A percentile compares a stretch with the other conserved stretches of the same genome.
Evolutionary conservation across 768 basidiomycete genomes (phyloP).

Genomic region (Butyriboletus loyo): DNA sequence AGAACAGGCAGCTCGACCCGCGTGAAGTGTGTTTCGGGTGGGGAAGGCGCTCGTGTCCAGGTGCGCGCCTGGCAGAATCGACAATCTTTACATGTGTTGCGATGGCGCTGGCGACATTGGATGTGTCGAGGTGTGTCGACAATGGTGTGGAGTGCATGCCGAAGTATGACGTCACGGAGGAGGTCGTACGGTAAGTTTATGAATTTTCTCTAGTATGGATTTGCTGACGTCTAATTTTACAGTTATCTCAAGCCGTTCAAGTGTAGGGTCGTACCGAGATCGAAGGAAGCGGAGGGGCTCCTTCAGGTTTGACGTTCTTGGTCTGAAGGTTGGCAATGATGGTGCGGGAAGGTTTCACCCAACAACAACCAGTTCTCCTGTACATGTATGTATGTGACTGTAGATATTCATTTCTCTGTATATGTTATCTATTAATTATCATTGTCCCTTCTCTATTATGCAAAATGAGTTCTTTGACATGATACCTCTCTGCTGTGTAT

Average conservation of each 20-base stretch:
- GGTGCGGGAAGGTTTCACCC: background rate
- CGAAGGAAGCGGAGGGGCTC: slow-evolving; percentile 2
- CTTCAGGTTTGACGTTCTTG: background rate
- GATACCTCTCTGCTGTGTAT: too few relatives aligned
- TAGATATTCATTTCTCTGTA: too few relatives aligned
- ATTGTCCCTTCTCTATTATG: too few relatives aligned
- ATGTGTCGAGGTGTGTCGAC: slow-evolving; percentile 5
- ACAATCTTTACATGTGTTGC: slow-evolving; percentile 4
- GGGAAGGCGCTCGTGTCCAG: slow-evolving; percentile 11
- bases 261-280: slow-evolving; percentile 3
- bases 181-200: background rate
- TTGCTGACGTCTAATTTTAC: background rate
- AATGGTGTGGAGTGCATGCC: background rate
- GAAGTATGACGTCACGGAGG: slow-evolving; percentile 1
- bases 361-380: background rate
- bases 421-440: too few relatives aligned
- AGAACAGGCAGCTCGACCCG: slow-evolving; percentile 6
- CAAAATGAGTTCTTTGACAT: too few relatives aligned
- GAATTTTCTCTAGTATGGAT: background rate
- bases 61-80: slow-evolving; percentile 5
- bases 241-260: slow-evolving; percentile 14
- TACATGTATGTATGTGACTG: background rate
- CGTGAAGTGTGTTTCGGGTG: slow-evolving; percentile 16
- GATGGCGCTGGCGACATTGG: slow-evolving; percentile 8
- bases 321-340: background rate